Base-by-base conservation (phyloP, 371 early-diverging fungal genomes). In the Mucor circinelloides region DNA sequence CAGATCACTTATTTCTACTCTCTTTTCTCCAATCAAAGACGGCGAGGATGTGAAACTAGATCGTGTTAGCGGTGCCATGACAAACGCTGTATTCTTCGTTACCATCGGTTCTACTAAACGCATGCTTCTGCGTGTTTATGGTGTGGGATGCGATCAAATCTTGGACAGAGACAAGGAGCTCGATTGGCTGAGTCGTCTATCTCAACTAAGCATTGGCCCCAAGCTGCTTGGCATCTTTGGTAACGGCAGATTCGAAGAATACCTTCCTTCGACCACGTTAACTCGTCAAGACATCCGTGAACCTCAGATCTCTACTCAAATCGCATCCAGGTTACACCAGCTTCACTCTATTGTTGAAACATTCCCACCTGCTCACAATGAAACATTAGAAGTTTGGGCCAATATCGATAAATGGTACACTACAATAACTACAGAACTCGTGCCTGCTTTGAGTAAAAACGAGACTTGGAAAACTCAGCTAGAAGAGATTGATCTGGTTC, bases 181-280 rank as follows among this genome's bases (percentile, higher is more conserved):
- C 36, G 80, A 82, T 27, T 95, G 94, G 93, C 77, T 96, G 32
- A 68, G 77, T 42, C 87, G 89, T 48, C 73, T 96, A 25, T 90
- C 92, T 12, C 79, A 81, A 2, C 76, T 90, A 54, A 85, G 89
- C 1, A 86, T 94, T 25, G 95, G 96, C 10, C 94, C 97, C 6
- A 82, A 80, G 8, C 68, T 96, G 34, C 75, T 94, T n/a, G 94
- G 88, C 0, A 89, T 87, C n/a, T 96, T 96, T 79, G 86, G 84
- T 32, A 96, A 96, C 65, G 97, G 97, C 10, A 84, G 97, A 15
- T 84, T 96, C 60, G 97, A 96, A 69, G 88, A 96, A 73, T 96
- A 86, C 66, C 77, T 96, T 2, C 89, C 93, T 34, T 91, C 93
- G 40, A 82, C 80, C 0, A 94, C 95, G 1, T 73, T 96, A 58